Evolutionary conservation across 495 filamentous ascomycete species (phyloP), one percentile per base, ranked within the genome.

Genomic region (Penicillium malachiteum): DNA sequence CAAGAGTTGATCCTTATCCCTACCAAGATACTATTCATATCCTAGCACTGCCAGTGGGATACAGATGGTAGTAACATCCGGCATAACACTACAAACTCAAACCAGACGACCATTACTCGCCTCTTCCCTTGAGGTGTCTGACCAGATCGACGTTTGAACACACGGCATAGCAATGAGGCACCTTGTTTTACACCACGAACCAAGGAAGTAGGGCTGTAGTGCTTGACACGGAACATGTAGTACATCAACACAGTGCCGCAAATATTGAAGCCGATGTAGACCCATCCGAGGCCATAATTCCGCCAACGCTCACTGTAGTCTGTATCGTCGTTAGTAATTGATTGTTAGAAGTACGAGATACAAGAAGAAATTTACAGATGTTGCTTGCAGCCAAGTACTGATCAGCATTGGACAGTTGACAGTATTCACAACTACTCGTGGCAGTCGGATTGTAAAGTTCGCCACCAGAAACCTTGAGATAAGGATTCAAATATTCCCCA

Each of bases 251-350:
- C 65, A 0, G 90, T 90, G n/a, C 68, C 86, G 13, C 73, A 62
- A 52, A 92, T 71, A 67, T 96, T 96, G 72, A 94, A 90, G n/a
- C 80, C 71, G 50, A 93, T 77, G 62, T 85, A 95, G 0, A 73
- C 84, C 71, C 78, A 93, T 56, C 87, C 68, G 21, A 89, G 71
- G 13, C 87, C 88, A 55, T 91, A 86, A 64, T 91, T 86, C 50
- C 87, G 78, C 87, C 87, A 89, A 42, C 83, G 71, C 16, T 87
- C 78, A 4, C 57, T 59, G 58, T 83, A 90, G n/a, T 72, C 35
- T 11, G 81, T 75, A 26, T 69, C 69, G 3, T 33, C 8, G 18
- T 57, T 49, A 55, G 52, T 18, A 50, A 39, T 3, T 26, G 21
- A 42, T 17, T 31, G 8, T 8, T 44, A 58, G 35, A 17, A 8